A percentile compares a stretch with the other conserved stretches of the same genome.
These are phyloP conservation scores for Paramecium sonneborni DNA, from an alignment of 73 alveolate species.

Conservation along the genomic window DNA sequence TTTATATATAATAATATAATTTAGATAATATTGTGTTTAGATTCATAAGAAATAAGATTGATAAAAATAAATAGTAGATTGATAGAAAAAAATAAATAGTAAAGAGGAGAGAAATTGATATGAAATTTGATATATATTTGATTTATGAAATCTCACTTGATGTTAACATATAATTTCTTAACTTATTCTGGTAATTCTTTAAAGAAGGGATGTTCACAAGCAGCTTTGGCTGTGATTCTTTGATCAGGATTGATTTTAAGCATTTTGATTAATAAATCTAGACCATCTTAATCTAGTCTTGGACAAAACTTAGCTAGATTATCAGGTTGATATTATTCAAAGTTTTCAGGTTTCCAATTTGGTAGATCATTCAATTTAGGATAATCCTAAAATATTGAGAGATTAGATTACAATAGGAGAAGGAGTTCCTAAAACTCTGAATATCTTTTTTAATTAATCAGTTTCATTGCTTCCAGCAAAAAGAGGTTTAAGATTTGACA, in stretches of 20 bases:
- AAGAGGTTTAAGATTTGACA: constrained; percentile 89
- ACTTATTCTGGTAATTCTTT: constrained; percentile 65
- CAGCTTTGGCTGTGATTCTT: constrained; percentile 69
- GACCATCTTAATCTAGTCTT: constrained; percentile 85
- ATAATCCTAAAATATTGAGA: constrained; percentile 16
- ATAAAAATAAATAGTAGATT: no score
- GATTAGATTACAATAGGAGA: constrained; percentile 82
- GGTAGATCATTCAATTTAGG: constrained; percentile 41
- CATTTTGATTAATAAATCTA: constrained; percentile 77
- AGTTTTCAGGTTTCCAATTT: constrained; percentile 58
- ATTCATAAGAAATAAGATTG: no score
- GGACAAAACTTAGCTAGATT: constrained; percentile 77
- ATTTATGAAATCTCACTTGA: constrained; percentile 1
- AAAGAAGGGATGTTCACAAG: constrained; percentile 60
- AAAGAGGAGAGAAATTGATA: not conserved
- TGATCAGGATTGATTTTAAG: constrained; percentile 56
- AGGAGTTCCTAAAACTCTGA: constrained; percentile 88
- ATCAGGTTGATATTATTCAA: constrained; percentile 77
- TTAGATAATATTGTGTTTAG: no score
- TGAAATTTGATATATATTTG: not conserved
- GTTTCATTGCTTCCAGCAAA: constrained; percentile 79
- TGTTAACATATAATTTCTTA: constrained; percentile 54
- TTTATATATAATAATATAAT: no score
- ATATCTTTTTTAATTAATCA: constrained; percentile 79
- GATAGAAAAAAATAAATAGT: no score